Conservation (phyloP, 2,329 filamentous ascomycete genomes). For the Diplocarpon rosae region DNA sequence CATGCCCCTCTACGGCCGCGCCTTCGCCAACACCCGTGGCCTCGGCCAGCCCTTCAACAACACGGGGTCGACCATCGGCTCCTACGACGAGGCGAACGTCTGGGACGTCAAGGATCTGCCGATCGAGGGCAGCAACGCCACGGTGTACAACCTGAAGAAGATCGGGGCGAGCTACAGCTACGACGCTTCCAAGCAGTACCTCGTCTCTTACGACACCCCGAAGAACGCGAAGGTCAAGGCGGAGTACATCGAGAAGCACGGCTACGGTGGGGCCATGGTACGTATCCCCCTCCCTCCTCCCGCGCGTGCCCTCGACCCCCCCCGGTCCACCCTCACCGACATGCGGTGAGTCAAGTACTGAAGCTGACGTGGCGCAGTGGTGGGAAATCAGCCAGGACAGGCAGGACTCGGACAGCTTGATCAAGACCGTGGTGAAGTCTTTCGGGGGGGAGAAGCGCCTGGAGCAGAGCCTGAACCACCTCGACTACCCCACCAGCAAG, state of each 20-base stretch:
- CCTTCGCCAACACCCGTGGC: constrained; percentile 53
- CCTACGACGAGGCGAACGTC: constrained; percentile 58
- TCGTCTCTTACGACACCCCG: constrained; percentile 56
- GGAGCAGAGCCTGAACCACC: constrained; percentile 36
- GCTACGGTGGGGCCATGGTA: constrained; percentile 60
- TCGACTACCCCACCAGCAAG: constrained; percentile 40
- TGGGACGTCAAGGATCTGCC: constrained; percentile 77
- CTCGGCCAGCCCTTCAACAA: constrained; percentile 44
- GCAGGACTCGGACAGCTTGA: constrained; percentile 47
- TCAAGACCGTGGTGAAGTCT: constrained; percentile 34
- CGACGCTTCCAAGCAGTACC: constrained; percentile 42
- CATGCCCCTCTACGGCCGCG: constrained; percentile 68
- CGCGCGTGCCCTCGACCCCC: no score
- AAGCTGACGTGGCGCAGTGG: constrained; percentile 34
- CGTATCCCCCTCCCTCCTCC: no score
- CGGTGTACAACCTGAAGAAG: constrained; percentile 37
- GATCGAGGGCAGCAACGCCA: constrained; percentile 42
- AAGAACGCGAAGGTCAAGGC: constrained; percentile 27
- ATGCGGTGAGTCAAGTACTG: no score
- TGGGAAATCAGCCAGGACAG: constrained; percentile 69
- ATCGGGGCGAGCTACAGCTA: constrained; percentile 61
- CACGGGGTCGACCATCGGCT: constrained; percentile 42
- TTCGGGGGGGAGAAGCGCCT: constrained; percentile 26
- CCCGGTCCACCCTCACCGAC: no score
- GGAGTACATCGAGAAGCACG: constrained; percentile 27